Percentiles rank a stretch among this genome's conserved stretches.
These are phyloP conservation scores for Chaetomium sp. DNA, from an alignment of 2,329 filamentous ascomycete species.

Conservation along the genomic window DNA sequence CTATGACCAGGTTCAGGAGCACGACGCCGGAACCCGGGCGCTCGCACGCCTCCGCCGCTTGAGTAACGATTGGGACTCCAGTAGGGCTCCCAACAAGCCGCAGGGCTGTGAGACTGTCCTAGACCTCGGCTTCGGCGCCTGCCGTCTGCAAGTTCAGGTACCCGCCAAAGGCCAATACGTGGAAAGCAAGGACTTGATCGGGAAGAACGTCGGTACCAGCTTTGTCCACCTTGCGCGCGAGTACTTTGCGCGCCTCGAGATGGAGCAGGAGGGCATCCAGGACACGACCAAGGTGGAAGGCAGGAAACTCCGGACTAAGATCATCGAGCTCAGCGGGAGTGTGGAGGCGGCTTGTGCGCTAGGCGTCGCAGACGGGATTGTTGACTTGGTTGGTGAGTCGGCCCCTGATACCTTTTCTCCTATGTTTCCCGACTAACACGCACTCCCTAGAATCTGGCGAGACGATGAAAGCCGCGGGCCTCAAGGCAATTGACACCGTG, in stretches of 20 bases:
- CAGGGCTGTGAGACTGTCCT: slow-evolving; percentile 75
- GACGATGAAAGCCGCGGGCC: slow-evolving; percentile 92
- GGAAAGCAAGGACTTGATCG: slow-evolving; percentile 70
- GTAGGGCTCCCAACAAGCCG: slow-evolving; percentile 37
- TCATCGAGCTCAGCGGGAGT: slow-evolving; percentile 91
- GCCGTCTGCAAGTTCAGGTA: slow-evolving; percentile 95
- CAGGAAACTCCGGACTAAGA: slow-evolving; percentile 68
- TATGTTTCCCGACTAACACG: neutral
- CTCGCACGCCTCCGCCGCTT: slow-evolving; percentile 42
- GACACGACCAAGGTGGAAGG: slow-evolving; percentile 30
- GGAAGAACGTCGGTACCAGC: slow-evolving; percentile 91
- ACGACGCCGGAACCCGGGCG: slow-evolving; percentile 59
- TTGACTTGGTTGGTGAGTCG: slow-evolving; percentile 84
- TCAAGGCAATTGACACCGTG: slow-evolving; percentile 92
- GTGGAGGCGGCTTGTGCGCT: slow-evolving; percentile 95
- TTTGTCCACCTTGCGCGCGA: slow-evolving; percentile 78
- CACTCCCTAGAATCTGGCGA: slow-evolving; percentile 74
- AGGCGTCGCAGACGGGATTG: slow-evolving; percentile 92
- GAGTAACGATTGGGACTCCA: slow-evolving; percentile 39
- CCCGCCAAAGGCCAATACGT: slow-evolving; percentile 72
- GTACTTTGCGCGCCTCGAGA: slow-evolving; percentile 78
- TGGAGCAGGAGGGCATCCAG: slow-evolving; percentile 37
- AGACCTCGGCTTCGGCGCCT: slow-evolving; percentile 83
- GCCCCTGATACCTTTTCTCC: neutral
- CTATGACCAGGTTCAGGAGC: slow-evolving; percentile 84